Base-by-base conservation (phyloP, 2,329 filamentous ascomycete species). In the Neofusicoccum laricinum region DNA sequence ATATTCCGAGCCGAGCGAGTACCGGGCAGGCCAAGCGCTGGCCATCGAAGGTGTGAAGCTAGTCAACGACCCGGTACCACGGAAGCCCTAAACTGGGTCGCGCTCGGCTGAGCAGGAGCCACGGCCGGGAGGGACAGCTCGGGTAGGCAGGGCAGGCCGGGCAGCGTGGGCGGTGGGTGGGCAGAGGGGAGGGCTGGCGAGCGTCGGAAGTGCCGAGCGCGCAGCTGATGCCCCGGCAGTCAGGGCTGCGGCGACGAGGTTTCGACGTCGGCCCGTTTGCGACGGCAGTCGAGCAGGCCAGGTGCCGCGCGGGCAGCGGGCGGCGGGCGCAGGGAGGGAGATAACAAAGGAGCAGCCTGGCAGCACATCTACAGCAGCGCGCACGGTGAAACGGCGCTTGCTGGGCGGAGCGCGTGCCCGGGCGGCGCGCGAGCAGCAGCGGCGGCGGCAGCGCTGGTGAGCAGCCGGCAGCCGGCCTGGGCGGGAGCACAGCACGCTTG, bases 1-100 rank as follows among this genome's bases (percentile, higher is more conserved):
- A 63, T 63, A 63, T 63, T 63, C 59, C 59, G 59, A 62, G 59
- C 59, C 59, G 59, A 62, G 59, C 46, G 59, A 62, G 34, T 62
- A 62, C 59, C 59, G 59, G 34, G 46, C 46, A 61, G 58, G 46
- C 59, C 59, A 62, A 51, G 46, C 46, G 51, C 61, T 45, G 61
- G 49, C 61, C 48, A 53, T 63, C 48, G 61, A 53, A 53, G 55
- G 61, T 63, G 46, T 53, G 40, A 41, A 63, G 61, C 61, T 63
- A 53, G 61, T 50, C 61, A 43, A 53, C 36, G 36, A 41, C 46
- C 59, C 59, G 46, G 61, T 36, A 53, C 61, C 49, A 50, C 61
- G 61, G 49, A 53, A 43, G 36, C 48, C 59, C 59, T 62, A 21
- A 62, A 8, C 43, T 25, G 38, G 21, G 14, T n/a, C 38, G 53